These are phyloP conservation scores for Russula sp. DNA, from an alignment of 768 basidiomycete species.

Conservation along the genomic window DNA sequence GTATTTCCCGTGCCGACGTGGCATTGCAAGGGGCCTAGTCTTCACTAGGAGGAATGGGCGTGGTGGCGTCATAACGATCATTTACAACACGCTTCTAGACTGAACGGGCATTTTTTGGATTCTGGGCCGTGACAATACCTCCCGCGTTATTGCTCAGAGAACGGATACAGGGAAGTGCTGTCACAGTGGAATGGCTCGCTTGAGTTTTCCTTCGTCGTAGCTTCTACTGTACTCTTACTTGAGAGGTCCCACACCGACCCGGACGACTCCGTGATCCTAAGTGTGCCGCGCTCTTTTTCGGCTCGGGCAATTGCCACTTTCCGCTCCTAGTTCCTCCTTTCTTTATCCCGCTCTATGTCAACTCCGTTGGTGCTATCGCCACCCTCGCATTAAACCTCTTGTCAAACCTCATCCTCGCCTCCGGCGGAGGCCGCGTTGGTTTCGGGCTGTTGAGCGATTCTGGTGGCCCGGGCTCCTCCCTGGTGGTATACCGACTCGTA, in stretches of 20 bases:
- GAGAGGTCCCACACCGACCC: no score
- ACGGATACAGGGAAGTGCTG: constrained; percentile 1
- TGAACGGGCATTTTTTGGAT: constrained; percentile 21
- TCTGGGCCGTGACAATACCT: constrained; percentile 28
- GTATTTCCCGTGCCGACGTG: constrained; percentile 32
- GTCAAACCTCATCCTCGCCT: neutral
- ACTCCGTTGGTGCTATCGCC: neutral
- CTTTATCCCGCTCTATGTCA: no score
- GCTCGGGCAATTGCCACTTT: neutral
- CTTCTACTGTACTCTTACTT: constrained; percentile 27
- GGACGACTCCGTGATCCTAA: no score
- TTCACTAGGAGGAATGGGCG: constrained; percentile 30
- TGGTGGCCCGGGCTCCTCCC: neutral
- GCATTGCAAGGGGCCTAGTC: constrained; percentile 34
- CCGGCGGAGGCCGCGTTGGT: neutral
- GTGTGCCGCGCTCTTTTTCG: neutral
- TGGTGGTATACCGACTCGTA: no score
- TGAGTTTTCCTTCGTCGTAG: constrained; percentile 26
- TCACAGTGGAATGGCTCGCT: constrained; percentile 27
- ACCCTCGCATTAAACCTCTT: neutral
- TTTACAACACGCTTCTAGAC: no score
- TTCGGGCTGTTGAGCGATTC: neutral
- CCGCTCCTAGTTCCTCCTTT: no score
- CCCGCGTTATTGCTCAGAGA: constrained; percentile 28
- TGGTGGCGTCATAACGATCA: constrained; percentile 29